Percentiles rank a stretch among this genome's conserved stretches.
Conservation (phyloP, 108 stramenopile genomes). For the Chaetoceros muelleri region DNA sequence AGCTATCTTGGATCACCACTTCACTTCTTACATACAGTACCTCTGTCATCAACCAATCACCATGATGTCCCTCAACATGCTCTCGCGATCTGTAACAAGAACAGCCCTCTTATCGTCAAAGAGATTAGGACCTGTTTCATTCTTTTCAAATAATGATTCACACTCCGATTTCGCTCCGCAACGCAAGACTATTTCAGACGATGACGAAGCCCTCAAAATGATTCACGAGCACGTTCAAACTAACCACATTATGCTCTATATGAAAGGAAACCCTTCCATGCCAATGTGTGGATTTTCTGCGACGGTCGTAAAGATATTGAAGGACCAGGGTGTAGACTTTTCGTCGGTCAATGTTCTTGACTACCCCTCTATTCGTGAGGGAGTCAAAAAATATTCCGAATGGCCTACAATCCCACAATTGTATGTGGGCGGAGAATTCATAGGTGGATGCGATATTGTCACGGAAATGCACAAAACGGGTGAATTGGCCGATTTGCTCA, state of each 20-base stretch:
- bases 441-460: slow-evolving; percentile 95
- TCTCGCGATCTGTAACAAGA: background rate
- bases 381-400: slow-evolving; percentile 81
- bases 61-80: background rate
- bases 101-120: background rate
- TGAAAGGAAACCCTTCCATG: slow-evolving; percentile 95
- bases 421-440: slow-evolving; percentile 93
- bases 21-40: too few species aligned
- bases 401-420: slow-evolving; percentile 95
- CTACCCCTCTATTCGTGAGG: slow-evolving; percentile 92
- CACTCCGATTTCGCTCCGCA: slow-evolving; percentile 82
- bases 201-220: slow-evolving; percentile 36
- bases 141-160: slow-evolving; percentile 32
- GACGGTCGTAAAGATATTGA: slow-evolving; percentile 79
- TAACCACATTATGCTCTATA: slow-evolving; percentile 96
- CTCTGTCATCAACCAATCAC: too few species aligned
- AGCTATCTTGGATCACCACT: too few species aligned
- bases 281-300: slow-evolving; percentile 98
- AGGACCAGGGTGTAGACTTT: slow-evolving; percentile 87
- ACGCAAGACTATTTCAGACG: slow-evolving; percentile 44
- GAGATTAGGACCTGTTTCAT: slow-evolving; percentile 1
- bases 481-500: slow-evolving; percentile 75
- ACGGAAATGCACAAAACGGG: slow-evolving; percentile 85
- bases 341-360: slow-evolving; percentile 94
- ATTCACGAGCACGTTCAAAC: slow-evolving; percentile 64